phyloP scores from a whole-genome alignment of 2,329 filamentous ascomycete genomes.

The Colletotrichum caudatum region DNA sequence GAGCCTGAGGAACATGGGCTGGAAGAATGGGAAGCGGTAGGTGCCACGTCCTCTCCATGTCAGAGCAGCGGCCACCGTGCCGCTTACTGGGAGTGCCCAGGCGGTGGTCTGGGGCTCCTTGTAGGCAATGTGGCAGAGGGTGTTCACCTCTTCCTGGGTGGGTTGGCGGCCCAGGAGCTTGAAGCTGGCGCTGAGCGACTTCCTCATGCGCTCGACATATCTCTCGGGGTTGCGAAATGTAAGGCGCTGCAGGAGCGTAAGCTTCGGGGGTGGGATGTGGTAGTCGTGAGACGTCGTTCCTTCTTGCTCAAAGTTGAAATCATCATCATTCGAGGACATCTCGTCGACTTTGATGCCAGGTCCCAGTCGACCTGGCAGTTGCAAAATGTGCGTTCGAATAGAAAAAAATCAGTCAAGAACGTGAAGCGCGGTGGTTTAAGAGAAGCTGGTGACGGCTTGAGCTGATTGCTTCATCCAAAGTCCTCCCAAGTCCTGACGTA shows the following conservation, averaged over 20 bases:
- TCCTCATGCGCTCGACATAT: conserved; percentile 7
- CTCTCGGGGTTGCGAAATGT: conserved; percentile 12
- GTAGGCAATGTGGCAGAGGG: conserved; percentile 46
- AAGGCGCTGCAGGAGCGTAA: conserved; percentile 27
- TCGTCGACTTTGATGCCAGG: conserved; percentile 11
- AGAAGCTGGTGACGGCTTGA: background rate
- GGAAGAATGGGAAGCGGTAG: conserved; percentile 57
- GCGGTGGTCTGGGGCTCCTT: conserved; percentile 50
- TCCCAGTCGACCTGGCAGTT: background rate
- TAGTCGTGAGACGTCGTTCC: conserved; percentile 5
- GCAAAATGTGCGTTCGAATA: background rate
- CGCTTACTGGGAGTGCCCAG: conserved; percentile 47
- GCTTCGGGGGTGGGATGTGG: conserved; percentile 2
- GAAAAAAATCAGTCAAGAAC: background rate
- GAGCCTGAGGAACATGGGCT: conserved; percentile 49
- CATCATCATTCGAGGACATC: conserved; percentile 15
- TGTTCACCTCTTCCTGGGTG: conserved; percentile 53
- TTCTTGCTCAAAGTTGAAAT: conserved; percentile 9
- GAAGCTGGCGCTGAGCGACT: background rate
- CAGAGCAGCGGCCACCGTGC: conserved; percentile 44
- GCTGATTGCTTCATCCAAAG: background rate
- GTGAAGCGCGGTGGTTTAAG: background rate
- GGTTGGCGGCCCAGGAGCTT: conserved; percentile 46
- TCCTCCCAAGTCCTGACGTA: conserved; percentile 33
- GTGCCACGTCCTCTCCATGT: conserved; percentile 48